Conservation (phyloP, 2,329 filamentous ascomycete genomes). For the Diatrype stigma region DNA sequence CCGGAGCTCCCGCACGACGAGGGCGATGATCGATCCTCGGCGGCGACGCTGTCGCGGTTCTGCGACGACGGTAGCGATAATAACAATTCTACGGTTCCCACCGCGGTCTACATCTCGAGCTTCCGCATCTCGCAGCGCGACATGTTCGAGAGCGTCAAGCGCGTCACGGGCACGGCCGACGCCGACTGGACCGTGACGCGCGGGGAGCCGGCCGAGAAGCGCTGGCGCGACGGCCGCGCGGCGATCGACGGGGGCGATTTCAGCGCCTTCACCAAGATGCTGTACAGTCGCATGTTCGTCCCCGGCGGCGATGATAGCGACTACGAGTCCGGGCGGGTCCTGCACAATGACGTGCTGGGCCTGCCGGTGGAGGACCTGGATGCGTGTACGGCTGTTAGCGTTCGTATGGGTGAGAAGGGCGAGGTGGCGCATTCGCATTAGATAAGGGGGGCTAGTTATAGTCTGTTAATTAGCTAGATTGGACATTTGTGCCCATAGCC, state of each 20-base stretch:
- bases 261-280: conserved; percentile 37
- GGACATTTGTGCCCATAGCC: no score
- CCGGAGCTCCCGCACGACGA: conserved; percentile 22
- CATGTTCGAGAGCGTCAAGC: conserved; percentile 55
- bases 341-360: conserved; percentile 44
- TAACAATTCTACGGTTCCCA: no score
- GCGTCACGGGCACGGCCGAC: conserved; percentile 50
- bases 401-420: no score
- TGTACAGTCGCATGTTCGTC: conserved; percentile 43
- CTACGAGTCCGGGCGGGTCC: conserved; percentile 33
- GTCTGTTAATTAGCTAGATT: no score
- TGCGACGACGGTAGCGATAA: conserved; percentile 20
- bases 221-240: conserved; percentile 41
- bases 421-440: no score
- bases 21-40: conserved; percentile 4
- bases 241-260: conserved; percentile 36
- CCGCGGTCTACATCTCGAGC: conserved; percentile 44
- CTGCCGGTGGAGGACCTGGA: conserved; percentile 55
- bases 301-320: conserved; percentile 37
- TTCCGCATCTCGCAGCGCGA: conserved; percentile 56
- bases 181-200: conserved; percentile 53
- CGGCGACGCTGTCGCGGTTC: conserved; percentile 28
- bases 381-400: conserved; percentile 21
- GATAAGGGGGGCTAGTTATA: no score
- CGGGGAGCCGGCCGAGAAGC: conserved; percentile 37